These are phyloP conservation scores for Ensete glaucum DNA, from an alignment of 176 grass and related monocot genomes.

Conservation along the genomic window DNA sequence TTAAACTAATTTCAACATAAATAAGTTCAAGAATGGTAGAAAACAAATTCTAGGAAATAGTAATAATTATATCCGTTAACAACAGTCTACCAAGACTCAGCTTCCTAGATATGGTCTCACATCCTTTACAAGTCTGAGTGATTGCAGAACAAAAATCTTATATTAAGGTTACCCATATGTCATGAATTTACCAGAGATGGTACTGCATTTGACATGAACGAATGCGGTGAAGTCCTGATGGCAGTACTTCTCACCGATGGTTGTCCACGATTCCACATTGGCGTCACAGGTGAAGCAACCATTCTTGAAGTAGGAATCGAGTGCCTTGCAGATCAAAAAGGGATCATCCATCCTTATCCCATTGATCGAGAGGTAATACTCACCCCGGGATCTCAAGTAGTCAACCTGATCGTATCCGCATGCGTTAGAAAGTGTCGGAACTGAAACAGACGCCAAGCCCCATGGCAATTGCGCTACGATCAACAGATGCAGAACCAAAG, in stretches of 20 bases:
- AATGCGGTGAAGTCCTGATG: slow-evolving; percentile 9
- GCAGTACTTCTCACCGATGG: slow-evolving; percentile 38
- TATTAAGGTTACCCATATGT: neutral
- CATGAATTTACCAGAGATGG: slow-evolving; percentile 36
- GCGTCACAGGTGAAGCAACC: slow-evolving; percentile 53
- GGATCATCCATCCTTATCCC: slow-evolving; percentile 40
- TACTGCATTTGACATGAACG: slow-evolving; percentile 12
- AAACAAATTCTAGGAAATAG: neutral
- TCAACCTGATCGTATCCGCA: slow-evolving; percentile 53
- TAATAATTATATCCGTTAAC: neutral
- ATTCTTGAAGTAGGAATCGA: slow-evolving; percentile 45
- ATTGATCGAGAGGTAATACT: slow-evolving; percentile 43
- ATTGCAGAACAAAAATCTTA: neutral
- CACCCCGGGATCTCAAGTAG: slow-evolving; percentile 32
- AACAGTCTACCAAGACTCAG: too few relatives aligned
- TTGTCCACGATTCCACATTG: slow-evolving; percentile 31
- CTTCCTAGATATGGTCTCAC: neutral
- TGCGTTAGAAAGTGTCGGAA: slow-evolving; percentile 25
- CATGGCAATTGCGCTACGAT: slow-evolving; percentile 30
- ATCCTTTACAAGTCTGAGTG: neutral
- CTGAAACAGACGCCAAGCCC: slow-evolving; percentile 24
- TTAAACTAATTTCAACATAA: neutral
- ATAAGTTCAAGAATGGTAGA: neutral
- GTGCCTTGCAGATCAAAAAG: slow-evolving; percentile 46
- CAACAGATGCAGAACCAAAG: slow-evolving; percentile 27